Percentiles rank a stretch among this genome's conserved stretches.
Evolutionary conservation across 768 basidiomycete genomes (phyloP).

Genomic region (Serendipita indica): DNA sequence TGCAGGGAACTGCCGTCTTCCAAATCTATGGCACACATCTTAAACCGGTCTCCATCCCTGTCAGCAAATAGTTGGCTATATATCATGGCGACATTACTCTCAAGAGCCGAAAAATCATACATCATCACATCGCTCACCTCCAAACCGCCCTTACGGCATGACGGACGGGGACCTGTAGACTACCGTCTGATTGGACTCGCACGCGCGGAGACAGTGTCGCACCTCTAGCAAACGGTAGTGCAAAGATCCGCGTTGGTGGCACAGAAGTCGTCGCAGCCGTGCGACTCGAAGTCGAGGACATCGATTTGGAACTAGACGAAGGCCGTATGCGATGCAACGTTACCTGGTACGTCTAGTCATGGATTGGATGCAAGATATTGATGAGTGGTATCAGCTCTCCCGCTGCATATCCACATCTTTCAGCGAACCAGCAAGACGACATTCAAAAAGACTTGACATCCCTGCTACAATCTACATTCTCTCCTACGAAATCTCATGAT

Average conservation of each 20-base stretch:
- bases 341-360: slow-evolving; percentile 45
- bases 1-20: too few relatives aligned
- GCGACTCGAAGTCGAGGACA: slow-evolving; percentile 62
- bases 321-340: slow-evolving; percentile 55
- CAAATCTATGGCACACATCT: too few relatives aligned
- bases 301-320: slow-evolving; percentile 33
- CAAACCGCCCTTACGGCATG: slow-evolving; percentile 49
- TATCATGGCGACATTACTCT: slow-evolving; percentile 23
- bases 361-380: too few relatives aligned
- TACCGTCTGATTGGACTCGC: slow-evolving; percentile 55
- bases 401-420: slow-evolving; percentile 59
- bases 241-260: slow-evolving; percentile 59
- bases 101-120: slow-evolving; percentile 70
- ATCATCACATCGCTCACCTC: slow-evolving; percentile 50
- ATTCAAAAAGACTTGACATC: slow-evolving; percentile 58
- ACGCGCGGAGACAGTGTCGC: slow-evolving; percentile 48
- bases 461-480: slow-evolving; percentile 44
- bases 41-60: too few relatives aligned
- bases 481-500: slow-evolving; percentile 31
- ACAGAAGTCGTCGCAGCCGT: slow-evolving; percentile 69
- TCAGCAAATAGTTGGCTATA: neutral
- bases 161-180: slow-evolving; percentile 54
- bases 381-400: too few relatives aligned
- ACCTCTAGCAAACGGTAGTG: slow-evolving; percentile 76
- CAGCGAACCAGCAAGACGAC: slow-evolving; percentile 52